phyloP scores from a whole-genome alignment of 2,329 filamentous ascomycete species.

The Aspergillus quadricinctus region DNA sequence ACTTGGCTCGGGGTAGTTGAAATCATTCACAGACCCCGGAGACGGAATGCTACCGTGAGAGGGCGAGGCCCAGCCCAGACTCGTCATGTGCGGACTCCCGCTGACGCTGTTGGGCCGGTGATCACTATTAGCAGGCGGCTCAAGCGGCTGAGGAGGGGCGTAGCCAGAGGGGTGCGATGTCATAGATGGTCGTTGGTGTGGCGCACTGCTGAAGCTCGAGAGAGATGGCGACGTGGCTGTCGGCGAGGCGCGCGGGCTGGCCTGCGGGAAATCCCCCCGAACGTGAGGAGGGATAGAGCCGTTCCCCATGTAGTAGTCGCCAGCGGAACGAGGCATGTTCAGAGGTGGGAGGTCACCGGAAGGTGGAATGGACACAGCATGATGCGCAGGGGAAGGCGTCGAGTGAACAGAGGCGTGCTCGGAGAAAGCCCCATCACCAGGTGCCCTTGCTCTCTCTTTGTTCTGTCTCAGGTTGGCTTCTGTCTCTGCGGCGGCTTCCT shows the following conservation, averaged over 20 bases:
- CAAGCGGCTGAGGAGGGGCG: conserved; percentile 77
- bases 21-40: conserved; percentile 66
- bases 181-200: conserved; percentile 52
- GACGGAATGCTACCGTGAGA: conserved; percentile 69
- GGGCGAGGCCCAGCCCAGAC: conserved; percentile 81
- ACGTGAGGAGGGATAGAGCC: conserved; percentile 80
- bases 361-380: conserved; percentile 71
- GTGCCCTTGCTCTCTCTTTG: conserved; percentile 34
- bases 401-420: conserved; percentile 47
- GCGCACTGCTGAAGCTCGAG: conserved; percentile 52
- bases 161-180: conserved; percentile 84
- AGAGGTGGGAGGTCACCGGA: conserved; percentile 68
- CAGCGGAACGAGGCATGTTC: conserved; percentile 62
- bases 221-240: conserved; percentile 62
- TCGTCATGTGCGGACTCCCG: conserved; percentile 80
- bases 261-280: conserved; percentile 67
- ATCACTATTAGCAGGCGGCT: conserved; percentile 74
- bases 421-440: conserved; percentile 40
- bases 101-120: conserved; percentile 69
- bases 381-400: conserved; percentile 78
- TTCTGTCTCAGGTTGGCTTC: conserved; percentile 71
- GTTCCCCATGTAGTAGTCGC: conserved; percentile 74
- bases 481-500: conserved; percentile 85
- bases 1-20: conserved; percentile 73
- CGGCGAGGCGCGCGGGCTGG: conserved; percentile 62